Evolutionary conservation across 495 filamentous ascomycete species (phyloP), one percentile per base, ranked within the genome.

Genomic region (Mycothermus thermophilus): DNA sequence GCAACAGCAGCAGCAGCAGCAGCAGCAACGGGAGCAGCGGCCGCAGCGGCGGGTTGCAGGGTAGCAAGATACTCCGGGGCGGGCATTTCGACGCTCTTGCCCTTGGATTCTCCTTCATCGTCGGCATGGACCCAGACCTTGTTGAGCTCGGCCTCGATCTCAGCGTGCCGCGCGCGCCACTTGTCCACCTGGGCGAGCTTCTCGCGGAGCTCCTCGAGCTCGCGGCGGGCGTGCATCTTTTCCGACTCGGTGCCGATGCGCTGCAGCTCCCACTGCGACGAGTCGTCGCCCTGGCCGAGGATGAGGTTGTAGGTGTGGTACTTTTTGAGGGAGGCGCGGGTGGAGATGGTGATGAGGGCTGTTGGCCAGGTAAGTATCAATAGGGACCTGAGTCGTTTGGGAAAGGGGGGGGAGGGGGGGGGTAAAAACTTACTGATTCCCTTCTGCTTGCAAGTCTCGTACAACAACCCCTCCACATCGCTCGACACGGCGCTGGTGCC

Each of bases 401-500:
- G 28, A 12, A 4, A 13, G 2, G 9, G 26, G 13, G n/a, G 12
- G 13, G 13, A 18, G 17, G n/a, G 8, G 11, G 11, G n/a, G n/a
- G n/a, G n/a, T n/a, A n/a, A n/a, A n/a, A 15, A 69, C 74, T 70
- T 62, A 79, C 74, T 95, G 45, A 95, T 94, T 0, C 87, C 92
- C 43, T 76, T 79, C 44, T 83, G 80, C 59, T 96, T 99, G 37
- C 80, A 83, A 24, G 72, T 77, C 57, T 95, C 81, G 46, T 99
- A 99, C 20, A 99, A 56, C 32, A 95, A 48, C 8, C 92, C 92
- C 53, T 99, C 92, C 5, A 96, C 92, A 48, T 99, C 92, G 24
- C 78, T 83, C 14, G 75, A 82, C 1, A 99, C 92, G 6, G 92
- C 92, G 24, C 79, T 84, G 0, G 92, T 99, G 21, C 83, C 90